phyloP scores from a whole-genome alignment of 2,329 filamentous ascomycete genomes.

The Colletotrichum nymphaeae region DNA sequence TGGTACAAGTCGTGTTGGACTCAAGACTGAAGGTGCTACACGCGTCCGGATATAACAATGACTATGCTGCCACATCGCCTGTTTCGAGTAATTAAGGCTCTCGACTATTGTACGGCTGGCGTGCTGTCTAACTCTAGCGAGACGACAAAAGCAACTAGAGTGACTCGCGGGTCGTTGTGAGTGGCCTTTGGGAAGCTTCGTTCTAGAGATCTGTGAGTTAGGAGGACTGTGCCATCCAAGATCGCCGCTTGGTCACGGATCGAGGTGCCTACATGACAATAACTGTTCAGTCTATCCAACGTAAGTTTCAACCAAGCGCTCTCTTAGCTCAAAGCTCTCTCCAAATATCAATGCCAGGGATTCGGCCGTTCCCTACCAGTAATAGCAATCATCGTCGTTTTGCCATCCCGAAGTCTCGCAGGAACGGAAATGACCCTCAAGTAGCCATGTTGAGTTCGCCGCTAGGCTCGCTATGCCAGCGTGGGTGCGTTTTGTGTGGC shows the following conservation, averaged over 20 bases:
- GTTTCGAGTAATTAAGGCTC: neutral
- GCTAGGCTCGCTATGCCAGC: neutral
- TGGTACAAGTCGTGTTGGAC: neutral
- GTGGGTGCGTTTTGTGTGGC: conserved; percentile 6
- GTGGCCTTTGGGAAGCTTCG: neutral
- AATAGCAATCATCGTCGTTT: no score
- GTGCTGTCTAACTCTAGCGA: neutral
- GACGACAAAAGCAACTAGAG: neutral
- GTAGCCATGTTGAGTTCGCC: neutral
- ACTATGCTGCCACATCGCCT: neutral
- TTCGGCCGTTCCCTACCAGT: neutral
- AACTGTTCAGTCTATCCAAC: neutral
- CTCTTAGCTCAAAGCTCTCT: neutral
- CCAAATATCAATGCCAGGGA: neutral
- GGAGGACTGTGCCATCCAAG: neutral
- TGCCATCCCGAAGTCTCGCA: neutral
- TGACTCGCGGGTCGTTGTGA: neutral
- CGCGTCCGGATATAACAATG: neutral
- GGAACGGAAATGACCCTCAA: neutral
- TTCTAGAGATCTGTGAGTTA: neutral
- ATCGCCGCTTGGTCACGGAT: conserved; percentile 8
- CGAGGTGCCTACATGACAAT: neutral
- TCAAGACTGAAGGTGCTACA: neutral
- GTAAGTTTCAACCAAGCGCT: neutral
- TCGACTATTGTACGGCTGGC: neutral